Evolutionary conservation across 2,329 filamentous ascomycete genomes (phyloP).

Genomic region (Colletotrichum tropicicola): DNA sequence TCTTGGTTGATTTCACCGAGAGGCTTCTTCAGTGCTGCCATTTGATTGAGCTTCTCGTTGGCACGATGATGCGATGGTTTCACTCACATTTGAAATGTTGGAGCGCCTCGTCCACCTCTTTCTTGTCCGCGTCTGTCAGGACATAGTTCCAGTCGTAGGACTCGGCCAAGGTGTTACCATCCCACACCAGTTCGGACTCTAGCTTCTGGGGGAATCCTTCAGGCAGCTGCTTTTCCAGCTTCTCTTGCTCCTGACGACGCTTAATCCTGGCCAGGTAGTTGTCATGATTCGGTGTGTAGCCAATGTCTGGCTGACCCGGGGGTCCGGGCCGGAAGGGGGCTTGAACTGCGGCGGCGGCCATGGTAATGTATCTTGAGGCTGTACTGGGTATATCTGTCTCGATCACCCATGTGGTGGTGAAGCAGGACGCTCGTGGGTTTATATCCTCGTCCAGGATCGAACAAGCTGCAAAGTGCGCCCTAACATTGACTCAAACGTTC

Average conservation of each 20-base stretch:
- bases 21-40: not conserved
- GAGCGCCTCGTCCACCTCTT: slow-evolving; percentile 50
- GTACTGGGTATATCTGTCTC: not conserved
- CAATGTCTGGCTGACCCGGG: slow-evolving; percentile 65
- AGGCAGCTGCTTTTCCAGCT: slow-evolving; percentile 51
- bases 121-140: slow-evolving; percentile 54
- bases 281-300: slow-evolving; percentile 61
- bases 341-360: slow-evolving; percentile 34
- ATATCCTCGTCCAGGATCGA: not conserved
- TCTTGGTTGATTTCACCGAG: slow-evolving; percentile 40
- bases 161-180: slow-evolving; percentile 56
- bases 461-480: not conserved
- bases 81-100: slow-evolving; percentile 27
- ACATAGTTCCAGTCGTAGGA: slow-evolving; percentile 63
- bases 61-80: not conserved
- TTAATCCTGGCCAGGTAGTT: slow-evolving; percentile 62
- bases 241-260: slow-evolving; percentile 51
- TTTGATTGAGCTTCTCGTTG: not conserved
- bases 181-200: slow-evolving; percentile 64
- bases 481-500: not conserved
- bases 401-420: not conserved
- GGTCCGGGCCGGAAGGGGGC: slow-evolving; percentile 32
- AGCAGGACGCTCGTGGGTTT: not conserved
- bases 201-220: slow-evolving; percentile 59
- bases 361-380: slow-evolving; percentile 20